Evolutionary conservation across 2,329 filamentous ascomycete genomes (phyloP).

Genomic region (Bipolaris sorokiniana): DNA sequence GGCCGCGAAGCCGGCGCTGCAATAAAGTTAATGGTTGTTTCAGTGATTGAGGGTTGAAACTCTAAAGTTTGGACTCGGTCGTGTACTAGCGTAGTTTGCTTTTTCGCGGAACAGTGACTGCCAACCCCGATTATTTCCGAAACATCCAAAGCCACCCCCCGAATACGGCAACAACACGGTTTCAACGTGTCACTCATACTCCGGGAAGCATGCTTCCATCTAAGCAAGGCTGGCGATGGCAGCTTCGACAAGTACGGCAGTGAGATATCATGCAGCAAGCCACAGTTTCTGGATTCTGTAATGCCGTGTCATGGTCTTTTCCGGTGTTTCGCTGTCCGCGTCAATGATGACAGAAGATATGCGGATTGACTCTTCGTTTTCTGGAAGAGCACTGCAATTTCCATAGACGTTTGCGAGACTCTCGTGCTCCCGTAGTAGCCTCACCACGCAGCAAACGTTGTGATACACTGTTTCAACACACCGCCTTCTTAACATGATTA

Average conservation of each 20-base stretch:
- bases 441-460: constrained; percentile 4
- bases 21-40: constrained; percentile 20
- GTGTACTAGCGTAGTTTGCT: constrained; percentile 24
- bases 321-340: constrained; percentile 3
- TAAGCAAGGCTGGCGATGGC: not conserved
- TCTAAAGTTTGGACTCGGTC: constrained; percentile 31
- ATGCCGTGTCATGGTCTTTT: constrained; percentile 1
- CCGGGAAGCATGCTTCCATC: not conserved
- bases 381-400: not conserved
- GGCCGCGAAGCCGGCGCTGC: constrained; percentile 4
- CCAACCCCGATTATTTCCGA: constrained; percentile 23
- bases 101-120: constrained; percentile 3
- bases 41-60: constrained; percentile 31
- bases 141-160: constrained; percentile 4
- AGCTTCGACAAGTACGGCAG: constrained; percentile 3
- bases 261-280: not conserved
- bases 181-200: not conserved
- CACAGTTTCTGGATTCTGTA: constrained; percentile 1
- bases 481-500: not conserved
- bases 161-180: constrained; percentile 1
- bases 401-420: not conserved
- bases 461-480: not conserved
- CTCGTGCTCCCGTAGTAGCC: not conserved
- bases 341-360: not conserved
- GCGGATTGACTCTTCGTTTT: not conserved